Conservation (phyloP, 257 asterid species). For the Solanum piurae region DNA sequence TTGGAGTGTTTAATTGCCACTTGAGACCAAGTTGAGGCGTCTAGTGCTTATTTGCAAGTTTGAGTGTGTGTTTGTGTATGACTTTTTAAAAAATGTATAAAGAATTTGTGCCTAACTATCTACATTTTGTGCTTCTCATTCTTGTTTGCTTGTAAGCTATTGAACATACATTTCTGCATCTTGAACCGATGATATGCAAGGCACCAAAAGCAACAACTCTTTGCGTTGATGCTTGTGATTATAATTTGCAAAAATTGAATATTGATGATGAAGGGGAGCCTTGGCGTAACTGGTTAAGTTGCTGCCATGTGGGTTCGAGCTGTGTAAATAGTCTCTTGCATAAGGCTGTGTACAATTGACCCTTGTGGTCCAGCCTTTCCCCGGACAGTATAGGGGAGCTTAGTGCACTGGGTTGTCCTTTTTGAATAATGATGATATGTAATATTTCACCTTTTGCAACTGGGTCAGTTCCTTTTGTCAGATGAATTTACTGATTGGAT, state of each 20-base stretch:
- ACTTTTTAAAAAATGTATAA: neutral
- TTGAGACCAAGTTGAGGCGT: neutral
- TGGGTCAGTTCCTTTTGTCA: neutral
- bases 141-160: neutral
- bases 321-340: neutral
- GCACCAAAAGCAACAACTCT: neutral
- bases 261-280: neutral
- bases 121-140: neutral
- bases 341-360: neutral
- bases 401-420: neutral
- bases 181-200: neutral
- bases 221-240: neutral
- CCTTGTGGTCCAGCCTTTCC: neutral
- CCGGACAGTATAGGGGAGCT: neutral
- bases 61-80: neutral
- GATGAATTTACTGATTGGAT: neutral
- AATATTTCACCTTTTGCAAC: neutral
- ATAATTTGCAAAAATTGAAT: neutral
- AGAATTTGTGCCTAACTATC: neutral
- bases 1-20: neutral
- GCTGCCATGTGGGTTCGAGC: neutral
- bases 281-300: neutral
- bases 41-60: neutral
- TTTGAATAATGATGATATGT: neutral
- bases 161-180: neutral